Percentiles rank a stretch among this genome's conserved stretches.
Evolutionary conservation across 2,329 filamentous ascomycete genomes (phyloP).

Genomic region (Diaporthe citriasiana): DNA sequence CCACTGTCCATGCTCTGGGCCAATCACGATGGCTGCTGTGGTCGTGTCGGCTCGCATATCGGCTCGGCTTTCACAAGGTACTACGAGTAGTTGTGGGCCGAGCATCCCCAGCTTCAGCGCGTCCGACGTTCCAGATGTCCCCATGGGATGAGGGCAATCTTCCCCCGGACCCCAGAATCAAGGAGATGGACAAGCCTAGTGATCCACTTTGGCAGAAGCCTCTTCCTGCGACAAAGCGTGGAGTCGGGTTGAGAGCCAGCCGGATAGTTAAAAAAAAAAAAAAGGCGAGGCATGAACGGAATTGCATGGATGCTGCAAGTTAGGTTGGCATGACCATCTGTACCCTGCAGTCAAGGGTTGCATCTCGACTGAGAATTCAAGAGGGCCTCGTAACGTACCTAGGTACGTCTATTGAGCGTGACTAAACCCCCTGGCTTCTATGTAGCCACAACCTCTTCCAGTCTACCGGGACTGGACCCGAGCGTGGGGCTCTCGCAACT

Average conservation of each 20-base stretch:
- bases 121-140: slow-evolving; percentile 26
- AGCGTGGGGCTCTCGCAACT: slow-evolving; percentile 16
- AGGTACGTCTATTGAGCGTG: slow-evolving; percentile 3
- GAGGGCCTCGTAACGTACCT: slow-evolving; percentile 23
- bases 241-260: slow-evolving; percentile 9
- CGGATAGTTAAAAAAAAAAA: too few relatives aligned
- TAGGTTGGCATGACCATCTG: background rate
- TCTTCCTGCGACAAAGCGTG: background rate
- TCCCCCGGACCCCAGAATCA: slow-evolving; percentile 29
- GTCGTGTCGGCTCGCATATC: slow-evolving; percentile 28
- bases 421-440: slow-evolving; percentile 18
- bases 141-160: slow-evolving; percentile 21
- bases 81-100: background rate
- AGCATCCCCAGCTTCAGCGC: slow-evolving; percentile 2
- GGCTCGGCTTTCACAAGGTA: slow-evolving; percentile 13
- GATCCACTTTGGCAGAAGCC: slow-evolving; percentile 23
- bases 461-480: slow-evolving; percentile 25
- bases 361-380: slow-evolving; percentile 17
- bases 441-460: slow-evolving; percentile 6
- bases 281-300: background rate
- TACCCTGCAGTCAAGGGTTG: slow-evolving; percentile 21
- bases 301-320: slow-evolving; percentile 23
- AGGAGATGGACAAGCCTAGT: slow-evolving; percentile 8
- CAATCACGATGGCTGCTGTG: background rate
- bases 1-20: background rate